Percentiles rank a stretch among this genome's conserved stretches.
phyloP scores from a whole-genome alignment of 805 yeast species.

The Sugiyamaella qingdaonensis region DNA sequence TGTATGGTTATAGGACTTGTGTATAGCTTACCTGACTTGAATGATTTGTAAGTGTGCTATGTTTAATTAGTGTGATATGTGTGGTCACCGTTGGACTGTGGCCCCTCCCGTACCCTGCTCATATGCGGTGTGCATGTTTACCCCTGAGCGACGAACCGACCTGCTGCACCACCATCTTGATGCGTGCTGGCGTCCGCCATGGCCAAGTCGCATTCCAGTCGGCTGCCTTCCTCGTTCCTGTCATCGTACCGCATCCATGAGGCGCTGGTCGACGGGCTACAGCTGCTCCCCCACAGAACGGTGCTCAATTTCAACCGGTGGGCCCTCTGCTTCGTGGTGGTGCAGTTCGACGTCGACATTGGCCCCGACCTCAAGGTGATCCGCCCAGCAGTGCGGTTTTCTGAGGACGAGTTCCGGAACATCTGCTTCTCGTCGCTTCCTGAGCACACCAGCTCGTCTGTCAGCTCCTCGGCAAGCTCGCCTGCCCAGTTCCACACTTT shows the following conservation, averaged over 20 bases:
- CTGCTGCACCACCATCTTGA: too few relatives aligned
- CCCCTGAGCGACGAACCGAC: too few relatives aligned
- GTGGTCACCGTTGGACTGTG: too few relatives aligned
- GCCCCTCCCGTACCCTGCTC: too few relatives aligned
- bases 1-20: too few relatives aligned
- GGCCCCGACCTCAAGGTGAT: slow-evolving; percentile 29
- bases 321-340: slow-evolving; percentile 22
- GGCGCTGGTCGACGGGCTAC: slow-evolving; percentile 16
- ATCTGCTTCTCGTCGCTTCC: slow-evolving; percentile 29
- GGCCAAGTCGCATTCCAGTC: slow-evolving; percentile 1
- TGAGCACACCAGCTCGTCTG: slow-evolving; percentile 18
- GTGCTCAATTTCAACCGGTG: slow-evolving; percentile 14
- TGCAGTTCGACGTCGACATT: slow-evolving; percentile 26
- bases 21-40: too few relatives aligned
- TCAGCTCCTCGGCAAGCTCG: not conserved
- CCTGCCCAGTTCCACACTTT: slow-evolving; percentile 13
- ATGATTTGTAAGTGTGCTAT: too few relatives aligned
- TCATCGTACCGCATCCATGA: slow-evolving; percentile 42
- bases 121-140: too few relatives aligned
- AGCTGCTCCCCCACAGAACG: slow-evolving; percentile 2
- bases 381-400: slow-evolving; percentile 24
- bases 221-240: slow-evolving; percentile 39
- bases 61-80: too few relatives aligned
- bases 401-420: slow-evolving; percentile 25
- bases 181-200: too few relatives aligned